Evolutionary conservation across 2,329 filamentous ascomycete species (phyloP).

Genomic region (Aureobasidium sp.): DNA sequence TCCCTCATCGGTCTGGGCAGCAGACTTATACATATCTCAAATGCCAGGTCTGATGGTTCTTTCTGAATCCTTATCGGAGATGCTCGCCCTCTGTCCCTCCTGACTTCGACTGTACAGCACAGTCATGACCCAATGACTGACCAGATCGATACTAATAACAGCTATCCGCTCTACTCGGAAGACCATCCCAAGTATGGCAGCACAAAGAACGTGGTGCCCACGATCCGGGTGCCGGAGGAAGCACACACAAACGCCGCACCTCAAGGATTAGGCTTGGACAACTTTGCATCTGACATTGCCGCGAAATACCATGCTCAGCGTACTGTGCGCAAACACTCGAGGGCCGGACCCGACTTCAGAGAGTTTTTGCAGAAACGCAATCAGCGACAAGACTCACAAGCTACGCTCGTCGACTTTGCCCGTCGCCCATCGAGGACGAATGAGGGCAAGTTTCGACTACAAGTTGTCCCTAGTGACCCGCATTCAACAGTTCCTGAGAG

Average conservation of each 20-base stretch:
- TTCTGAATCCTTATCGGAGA: not conserved
- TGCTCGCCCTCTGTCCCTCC: not conserved
- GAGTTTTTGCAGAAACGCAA: not conserved
- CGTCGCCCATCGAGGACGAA: conserved; percentile 5
- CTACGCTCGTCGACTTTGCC: conserved; percentile 6
- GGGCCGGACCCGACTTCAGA: not conserved
- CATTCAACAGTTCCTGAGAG: not conserved
- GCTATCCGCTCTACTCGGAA: conserved; percentile 10
- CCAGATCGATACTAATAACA: conserved; percentile 5
- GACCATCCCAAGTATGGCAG: conserved; percentile 12
- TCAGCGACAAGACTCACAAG: conserved; percentile 7
- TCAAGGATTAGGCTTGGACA: conserved; percentile 3
- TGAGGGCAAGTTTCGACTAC: not conserved
- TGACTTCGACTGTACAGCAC: not conserved
- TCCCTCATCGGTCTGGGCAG: not conserved
- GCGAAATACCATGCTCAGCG: not conserved
- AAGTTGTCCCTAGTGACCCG: not conserved
- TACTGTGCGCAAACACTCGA: not conserved
- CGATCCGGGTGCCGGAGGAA: not conserved
- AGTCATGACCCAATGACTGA: conserved; percentile 5
- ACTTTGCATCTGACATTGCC: conserved; percentile 5
- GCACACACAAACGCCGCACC: conserved; percentile 3
- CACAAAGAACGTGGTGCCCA: not conserved
- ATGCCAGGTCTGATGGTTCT: not conserved
- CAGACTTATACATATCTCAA: not conserved